A percentile compares a stretch with the other conserved stretches of the same genome.
Conservation (phyloP, 495 filamentous ascomycete genomes). For the Aspergillus bridgeri region DNA sequence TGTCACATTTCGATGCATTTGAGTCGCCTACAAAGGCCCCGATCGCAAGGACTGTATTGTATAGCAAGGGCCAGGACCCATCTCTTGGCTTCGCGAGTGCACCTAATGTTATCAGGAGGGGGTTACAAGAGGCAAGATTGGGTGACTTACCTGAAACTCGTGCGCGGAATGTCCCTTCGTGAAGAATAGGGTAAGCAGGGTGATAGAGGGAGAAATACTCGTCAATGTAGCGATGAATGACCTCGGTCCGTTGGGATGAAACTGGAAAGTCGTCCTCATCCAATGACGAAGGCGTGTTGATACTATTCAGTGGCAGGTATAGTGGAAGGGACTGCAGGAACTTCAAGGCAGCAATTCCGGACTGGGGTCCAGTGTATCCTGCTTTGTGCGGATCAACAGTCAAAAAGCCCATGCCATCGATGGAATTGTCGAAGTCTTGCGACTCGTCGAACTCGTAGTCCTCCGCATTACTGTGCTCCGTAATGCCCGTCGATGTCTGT, state of each 20-base stretch:
- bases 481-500: constrained; percentile 14
- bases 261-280: constrained; percentile 14
- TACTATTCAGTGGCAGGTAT: constrained; percentile 16
- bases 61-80: constrained; percentile 19
- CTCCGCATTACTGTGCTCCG: constrained; percentile 21
- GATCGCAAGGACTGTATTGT: constrained; percentile 20
- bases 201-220: constrained; percentile 20
- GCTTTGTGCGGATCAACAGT: constrained; percentile 19
- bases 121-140: neutral
- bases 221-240: constrained; percentile 13
- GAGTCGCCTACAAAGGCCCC: constrained; percentile 21
- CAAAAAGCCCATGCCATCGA: constrained; percentile 21
- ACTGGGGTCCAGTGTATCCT: constrained; percentile 21
- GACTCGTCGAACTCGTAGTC: constrained; percentile 25
- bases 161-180: constrained; percentile 21
- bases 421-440: constrained; percentile 20
- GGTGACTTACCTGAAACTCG: constrained; percentile 15
- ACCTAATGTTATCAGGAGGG: constrained; percentile 3
- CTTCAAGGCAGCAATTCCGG: constrained; percentile 20
- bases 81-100: constrained; percentile 19
- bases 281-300: constrained; percentile 15
- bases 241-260: neutral
- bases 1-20: constrained; percentile 15
- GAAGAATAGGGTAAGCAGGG: constrained; percentile 19
- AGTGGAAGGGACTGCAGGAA: constrained; percentile 20